Evolutionary conservation across 352 stramenopile genomes (phyloP).

Genomic region (Pythium myriotylum): DNA sequence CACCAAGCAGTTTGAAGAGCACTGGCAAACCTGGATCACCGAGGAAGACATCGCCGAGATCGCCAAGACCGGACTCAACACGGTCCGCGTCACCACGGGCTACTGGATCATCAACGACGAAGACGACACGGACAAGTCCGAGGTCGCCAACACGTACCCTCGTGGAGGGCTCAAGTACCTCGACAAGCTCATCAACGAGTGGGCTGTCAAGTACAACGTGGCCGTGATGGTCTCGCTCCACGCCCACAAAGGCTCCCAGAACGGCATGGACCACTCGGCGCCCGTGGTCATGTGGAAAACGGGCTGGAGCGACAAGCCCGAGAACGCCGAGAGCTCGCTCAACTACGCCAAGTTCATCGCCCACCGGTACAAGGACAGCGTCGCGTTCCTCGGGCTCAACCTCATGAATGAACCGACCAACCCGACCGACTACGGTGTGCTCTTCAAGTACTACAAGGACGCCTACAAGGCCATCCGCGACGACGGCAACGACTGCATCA

Average conservation of each 20-base stretch:
- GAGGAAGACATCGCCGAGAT: slow-evolving; percentile 70
- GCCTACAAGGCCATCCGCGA: slow-evolving; percentile 53
- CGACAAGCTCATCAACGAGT: slow-evolving; percentile 79
- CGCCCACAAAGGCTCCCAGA: slow-evolving; percentile 70
- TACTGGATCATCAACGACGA: slow-evolving; percentile 76
- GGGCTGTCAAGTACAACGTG: slow-evolving; percentile 63
- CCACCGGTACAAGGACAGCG: slow-evolving; percentile 40
- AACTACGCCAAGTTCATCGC: slow-evolving; percentile 52
- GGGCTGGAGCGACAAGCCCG: slow-evolving; percentile 40
- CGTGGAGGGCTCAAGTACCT: slow-evolving; percentile 57
- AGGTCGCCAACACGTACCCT: slow-evolving; percentile 41
- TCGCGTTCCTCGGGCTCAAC: slow-evolving; percentile 65
- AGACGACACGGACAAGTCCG: slow-evolving; percentile 25
- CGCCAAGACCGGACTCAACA: slow-evolving; percentile 59
- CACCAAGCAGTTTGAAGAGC: slow-evolving; percentile 57
- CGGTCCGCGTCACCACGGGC: slow-evolving; percentile 73
- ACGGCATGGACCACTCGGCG: slow-evolving; percentile 74
- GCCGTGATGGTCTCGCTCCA: slow-evolving; percentile 82
- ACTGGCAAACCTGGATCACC: slow-evolving; percentile 58
- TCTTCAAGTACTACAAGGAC: slow-evolving; percentile 57
- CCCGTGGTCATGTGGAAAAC: slow-evolving; percentile 31
- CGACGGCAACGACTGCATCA: slow-evolving; percentile 57
- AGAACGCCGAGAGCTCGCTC: slow-evolving; percentile 66
- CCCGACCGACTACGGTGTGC: slow-evolving; percentile 37
- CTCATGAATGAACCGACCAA: slow-evolving; percentile 77